A percentile compares a stretch with the other conserved stretches of the same genome.
Evolutionary conservation across 345 rosid genomes (phyloP).

Genomic region (rapeseed (Brassica napus)): Da-Ae NC_063443.1:11694501-11695000

Average conservation of each 20-base stretch:
- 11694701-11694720: conserved; percentile 14
- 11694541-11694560: neutral
- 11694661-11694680: conserved; percentile 18
- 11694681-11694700: conserved; percentile 23
- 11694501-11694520: neutral
- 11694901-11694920: conserved; percentile 57
- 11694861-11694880: conserved; percentile 5
- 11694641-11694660: conserved; percentile 16
- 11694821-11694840: conserved; percentile 35
- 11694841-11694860: neutral
- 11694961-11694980: conserved; percentile 77
- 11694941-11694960: conserved; percentile 39
- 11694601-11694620: conserved; percentile 3
- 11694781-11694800: neutral
- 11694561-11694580: neutral
- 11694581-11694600: neutral
- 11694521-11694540: neutral
- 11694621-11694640: conserved; percentile 19
- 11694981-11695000: conserved; percentile 55
- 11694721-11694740: conserved; percentile 12
- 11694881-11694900: conserved; percentile 93
- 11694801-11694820: conserved; percentile 35
- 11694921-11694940: conserved; percentile 42
- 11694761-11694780: neutral
- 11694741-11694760: neutral